Evolutionary conservation across 2,329 filamentous ascomycete genomes (phyloP).

Genomic region (Calonectria hongkongensis): DNA sequence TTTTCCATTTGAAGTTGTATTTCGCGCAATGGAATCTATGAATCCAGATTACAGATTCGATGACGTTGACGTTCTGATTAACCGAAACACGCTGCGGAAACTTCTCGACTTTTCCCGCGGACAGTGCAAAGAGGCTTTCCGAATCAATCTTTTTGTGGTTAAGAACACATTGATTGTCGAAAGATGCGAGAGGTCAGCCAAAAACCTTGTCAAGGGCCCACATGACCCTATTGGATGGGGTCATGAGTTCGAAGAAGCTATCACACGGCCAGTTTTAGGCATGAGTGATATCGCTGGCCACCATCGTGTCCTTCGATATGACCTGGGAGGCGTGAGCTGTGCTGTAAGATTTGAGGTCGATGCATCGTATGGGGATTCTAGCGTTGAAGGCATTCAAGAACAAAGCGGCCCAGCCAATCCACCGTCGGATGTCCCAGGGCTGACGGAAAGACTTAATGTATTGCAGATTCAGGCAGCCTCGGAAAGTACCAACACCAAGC

Average conservation of each 20-base stretch:
- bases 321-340: conserved; percentile 44
- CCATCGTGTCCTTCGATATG: conserved; percentile 45
- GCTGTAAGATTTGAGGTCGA: conserved; percentile 48
- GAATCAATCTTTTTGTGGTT: conserved; percentile 42
- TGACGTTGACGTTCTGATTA: conserved; percentile 56
- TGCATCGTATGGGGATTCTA: conserved; percentile 9
- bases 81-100: conserved; percentile 50
- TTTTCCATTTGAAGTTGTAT: conserved; percentile 55
- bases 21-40: conserved; percentile 53
- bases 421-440: background rate
- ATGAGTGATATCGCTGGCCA: conserved; percentile 36
- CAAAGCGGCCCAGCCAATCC: background rate
- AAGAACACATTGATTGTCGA: conserved; percentile 46
- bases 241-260: conserved; percentile 38
- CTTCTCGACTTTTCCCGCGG: conserved; percentile 52
- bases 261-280: conserved; percentile 32
- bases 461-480: background rate
- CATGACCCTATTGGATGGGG: conserved; percentile 18
- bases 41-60: conserved; percentile 50
- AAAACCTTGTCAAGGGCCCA: background rate
- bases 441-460: background rate
- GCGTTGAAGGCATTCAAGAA: background rate
- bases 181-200: conserved; percentile 29
- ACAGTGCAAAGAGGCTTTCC: conserved; percentile 40
- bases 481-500: background rate